These are phyloP conservation scores for Nevesoporus exiguus DNA, from an alignment of 768 basidiomycete species.

Conservation along the genomic window DNA sequence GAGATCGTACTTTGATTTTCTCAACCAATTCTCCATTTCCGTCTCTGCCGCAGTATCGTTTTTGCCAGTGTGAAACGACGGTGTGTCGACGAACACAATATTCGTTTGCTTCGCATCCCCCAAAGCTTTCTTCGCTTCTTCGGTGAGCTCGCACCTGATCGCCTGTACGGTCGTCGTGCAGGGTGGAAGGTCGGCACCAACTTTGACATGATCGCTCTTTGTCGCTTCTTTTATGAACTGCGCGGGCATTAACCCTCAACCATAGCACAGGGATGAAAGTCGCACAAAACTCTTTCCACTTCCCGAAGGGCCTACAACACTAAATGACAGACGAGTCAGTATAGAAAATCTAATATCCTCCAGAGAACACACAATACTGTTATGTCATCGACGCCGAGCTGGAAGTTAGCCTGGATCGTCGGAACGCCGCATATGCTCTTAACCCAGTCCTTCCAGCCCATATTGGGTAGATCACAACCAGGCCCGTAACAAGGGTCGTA, in stretches of 20 bases:
- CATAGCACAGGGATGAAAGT: background rate
- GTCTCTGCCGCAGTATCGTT: background rate
- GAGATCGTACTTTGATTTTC: background rate
- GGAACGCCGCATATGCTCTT: no score
- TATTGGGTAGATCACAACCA: no score
- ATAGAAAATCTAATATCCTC: background rate
- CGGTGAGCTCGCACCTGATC: conserved; percentile 5
- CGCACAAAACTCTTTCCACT: conserved; percentile 21
- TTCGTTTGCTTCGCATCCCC: background rate
- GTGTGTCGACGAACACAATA: conserved; percentile 25
- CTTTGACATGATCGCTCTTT: background rate
- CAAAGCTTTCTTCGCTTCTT: background rate
- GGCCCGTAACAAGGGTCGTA: no score
- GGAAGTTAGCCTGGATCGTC: background rate
- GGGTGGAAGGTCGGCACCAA: background rate
- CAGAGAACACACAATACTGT: conserved; percentile 18
- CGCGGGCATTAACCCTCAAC: background rate
- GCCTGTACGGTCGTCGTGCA: conserved; percentile 3
- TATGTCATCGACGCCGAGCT: conserved; percentile 10
- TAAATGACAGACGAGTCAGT: conserved; percentile 1
- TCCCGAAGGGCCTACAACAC: conserved; percentile 12
- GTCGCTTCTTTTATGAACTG: conserved; percentile 15
- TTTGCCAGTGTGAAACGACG: conserved; percentile 10
- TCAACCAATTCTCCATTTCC: conserved; percentile 9
- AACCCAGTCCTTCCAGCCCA: no score